Percentiles rank a stretch among this genome's conserved stretches.
These are phyloP conservation scores for Phytophthora pluvialis DNA, from an alignment of 352 stramenopile genomes.

Conservation along the genomic window DNA sequence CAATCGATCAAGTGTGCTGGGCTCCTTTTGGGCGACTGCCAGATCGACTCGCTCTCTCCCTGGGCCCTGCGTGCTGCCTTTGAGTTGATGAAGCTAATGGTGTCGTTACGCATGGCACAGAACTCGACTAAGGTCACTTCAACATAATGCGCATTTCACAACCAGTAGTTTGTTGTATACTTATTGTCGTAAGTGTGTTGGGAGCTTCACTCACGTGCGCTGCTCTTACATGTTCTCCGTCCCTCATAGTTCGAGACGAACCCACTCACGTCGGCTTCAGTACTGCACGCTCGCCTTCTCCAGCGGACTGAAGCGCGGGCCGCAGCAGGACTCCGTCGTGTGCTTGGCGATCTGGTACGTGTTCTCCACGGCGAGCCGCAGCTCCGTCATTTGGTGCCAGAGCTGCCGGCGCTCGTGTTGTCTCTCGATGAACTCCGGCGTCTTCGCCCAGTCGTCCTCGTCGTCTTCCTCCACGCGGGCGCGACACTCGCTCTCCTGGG, in stretches of 20 bases:
- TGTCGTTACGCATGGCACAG: too few species aligned
- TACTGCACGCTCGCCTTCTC: slow-evolving; percentile 14
- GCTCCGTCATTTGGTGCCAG: slow-evolving; percentile 52
- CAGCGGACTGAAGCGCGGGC: slow-evolving; percentile 25
- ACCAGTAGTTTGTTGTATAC: not conserved
- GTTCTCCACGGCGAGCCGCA: slow-evolving; percentile 51
- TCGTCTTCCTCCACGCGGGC: slow-evolving; percentile 38
- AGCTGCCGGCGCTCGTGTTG: slow-evolving; percentile 36
- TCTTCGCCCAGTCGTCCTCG: slow-evolving; percentile 40
- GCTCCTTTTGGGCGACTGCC: not conserved
- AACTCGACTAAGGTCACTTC: slow-evolving; percentile 14
- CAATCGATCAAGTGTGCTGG: slow-evolving; percentile 34
- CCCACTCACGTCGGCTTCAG: not conserved
- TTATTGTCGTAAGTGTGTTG: not conserved
- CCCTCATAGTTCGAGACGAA: slow-evolving; percentile 16
- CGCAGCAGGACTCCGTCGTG: slow-evolving; percentile 43
- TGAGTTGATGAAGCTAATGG: slow-evolving; percentile 12
- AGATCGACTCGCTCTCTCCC: not conserved
- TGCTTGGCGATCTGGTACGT: slow-evolving; percentile 52
- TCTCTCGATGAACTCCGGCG: slow-evolving; percentile 39
- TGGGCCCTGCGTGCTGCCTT: not conserved
- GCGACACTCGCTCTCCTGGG: slow-evolving; percentile 26
- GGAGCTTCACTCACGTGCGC: not conserved
- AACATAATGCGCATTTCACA: slow-evolving; percentile 14
- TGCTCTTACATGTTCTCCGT: not conserved